Evolutionary conservation across 2,329 filamentous ascomycete genomes (phyloP).

Genomic region (Fusarium sp.): DNA sequence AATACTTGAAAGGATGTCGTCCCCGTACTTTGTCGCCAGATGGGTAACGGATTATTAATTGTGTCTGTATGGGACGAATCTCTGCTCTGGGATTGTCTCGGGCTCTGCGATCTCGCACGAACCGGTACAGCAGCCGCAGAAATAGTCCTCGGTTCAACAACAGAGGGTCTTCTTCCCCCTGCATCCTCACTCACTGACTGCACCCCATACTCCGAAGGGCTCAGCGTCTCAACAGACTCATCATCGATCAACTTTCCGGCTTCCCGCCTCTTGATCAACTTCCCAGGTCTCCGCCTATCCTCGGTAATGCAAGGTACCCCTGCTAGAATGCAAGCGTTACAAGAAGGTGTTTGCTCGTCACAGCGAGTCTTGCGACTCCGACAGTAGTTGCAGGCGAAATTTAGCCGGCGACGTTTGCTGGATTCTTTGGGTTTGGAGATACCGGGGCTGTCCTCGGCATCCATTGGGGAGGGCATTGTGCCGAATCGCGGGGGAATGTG

Average conservation of each 20-base stretch:
- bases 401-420: constrained; percentile 11
- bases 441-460: constrained; percentile 18
- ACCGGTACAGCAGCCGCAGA: not conserved
- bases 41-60: constrained; percentile 1
- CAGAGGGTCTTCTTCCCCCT: rapidly evolving
- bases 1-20: constrained; percentile 6
- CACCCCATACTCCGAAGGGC: not conserved
- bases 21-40: not conserved
- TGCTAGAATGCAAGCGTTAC: constrained; percentile 8
- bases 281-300: constrained; percentile 10
- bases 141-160: not conserved
- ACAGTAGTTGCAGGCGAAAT: constrained; percentile 29
- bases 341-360: constrained; percentile 8
- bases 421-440: not conserved
- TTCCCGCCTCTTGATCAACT: constrained; percentile 11
- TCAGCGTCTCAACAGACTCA: rapidly evolving
- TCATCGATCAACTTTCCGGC: constrained; percentile 13
- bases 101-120: not conserved
- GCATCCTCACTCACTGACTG: not conserved
- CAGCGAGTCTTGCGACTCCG: constrained; percentile 18
- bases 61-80: constrained; percentile 17
- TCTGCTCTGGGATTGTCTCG: constrained; percentile 4
- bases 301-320: constrained; percentile 5
- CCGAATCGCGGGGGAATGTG: constrained; percentile 1
- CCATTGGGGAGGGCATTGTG: constrained; percentile 23